Evolutionary conservation across 2,329 filamentous ascomycete species (phyloP), one percentile per base, ranked within the genome.

Genomic region (Xylaria sp.): DNA sequence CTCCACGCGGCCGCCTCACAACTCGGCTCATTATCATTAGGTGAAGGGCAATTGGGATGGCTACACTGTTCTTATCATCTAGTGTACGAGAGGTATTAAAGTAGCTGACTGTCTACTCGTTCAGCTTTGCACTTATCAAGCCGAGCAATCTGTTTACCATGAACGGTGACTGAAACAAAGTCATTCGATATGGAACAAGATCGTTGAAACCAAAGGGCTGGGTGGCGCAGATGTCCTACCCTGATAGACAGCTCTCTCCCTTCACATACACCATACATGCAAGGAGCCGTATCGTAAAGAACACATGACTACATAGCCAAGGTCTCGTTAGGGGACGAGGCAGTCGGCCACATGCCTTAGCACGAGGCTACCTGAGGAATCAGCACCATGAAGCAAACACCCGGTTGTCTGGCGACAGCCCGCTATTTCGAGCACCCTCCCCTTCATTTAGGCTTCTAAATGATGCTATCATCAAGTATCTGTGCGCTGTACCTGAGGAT

Each of bases 311-410:
- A 51, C 9, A 41, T 49, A 56, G 25, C 25, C 43, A 25, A 39
- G 5, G 12, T 33, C 28, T 31, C 25, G 7, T 39, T n/a, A 54
- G 15, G 52, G 55, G 46, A 33, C n/a, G 31, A 67, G 18, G 25
- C 41, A n/a, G 28, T 33, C 69, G 63, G 67, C 52, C 62, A 60
- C 33, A 49, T 62, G 55, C 69, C 63, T 66, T 57, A 65, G 58
- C 59, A 57, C 59, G 48, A 68, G 62, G 46, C 48, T 64, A 62
- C 57, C 8, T 62, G 33, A 63, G 12, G 28, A 64, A 66, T 59
- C 49, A 9, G 4, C 10, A 2, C 33, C 49, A 51, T 56, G 20
- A 61, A 64, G 57, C 64, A 70, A 68, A 64, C 56, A 62, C 52
- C 28, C 49, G 49, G 62, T 39, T 46, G 13, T 25, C 33, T 43